A percentile compares a stretch with the other conserved stretches of the same genome.
Conservation (phyloP, 2,329 filamentous ascomycete species). For the Alternaria panax region DNA sequence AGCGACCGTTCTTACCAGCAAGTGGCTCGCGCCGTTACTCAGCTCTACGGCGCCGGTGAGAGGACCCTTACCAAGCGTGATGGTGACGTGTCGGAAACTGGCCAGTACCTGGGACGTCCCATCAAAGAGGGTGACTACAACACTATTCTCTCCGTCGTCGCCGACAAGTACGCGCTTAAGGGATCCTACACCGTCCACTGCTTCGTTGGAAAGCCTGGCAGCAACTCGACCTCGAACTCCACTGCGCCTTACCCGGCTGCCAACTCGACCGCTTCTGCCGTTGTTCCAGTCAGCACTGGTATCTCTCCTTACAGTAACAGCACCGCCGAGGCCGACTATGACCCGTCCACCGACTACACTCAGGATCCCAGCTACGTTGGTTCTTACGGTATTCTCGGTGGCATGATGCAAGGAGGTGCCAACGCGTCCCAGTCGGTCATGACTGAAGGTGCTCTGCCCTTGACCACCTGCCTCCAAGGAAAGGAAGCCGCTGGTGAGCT, state of each 20-base stretch:
- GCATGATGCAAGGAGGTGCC: conserved; percentile 31
- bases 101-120: conserved; percentile 43
- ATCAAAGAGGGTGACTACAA: conserved; percentile 47
- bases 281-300: conserved; percentile 1
- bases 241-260: conserved; percentile 24
- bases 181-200: conserved; percentile 49
- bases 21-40: conserved; percentile 38
- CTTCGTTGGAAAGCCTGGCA: conserved; percentile 42
- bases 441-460: conserved; percentile 42
- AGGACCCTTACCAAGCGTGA: conserved; percentile 41
- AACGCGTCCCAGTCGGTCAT: conserved; percentile 38
- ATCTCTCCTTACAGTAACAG: conserved; percentile 27
- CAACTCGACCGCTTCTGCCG: conserved; percentile 27
- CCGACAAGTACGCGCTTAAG: conserved; percentile 45
- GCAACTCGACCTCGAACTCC: conserved; percentile 35
- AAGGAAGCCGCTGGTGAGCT: conserved; percentile 42
- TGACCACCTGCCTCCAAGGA: conserved; percentile 47
- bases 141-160: conserved; percentile 42
- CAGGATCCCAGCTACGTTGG: conserved; percentile 45
- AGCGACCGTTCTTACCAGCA: conserved; percentile 28
- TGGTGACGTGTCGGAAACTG: conserved; percentile 14
- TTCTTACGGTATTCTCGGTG: conserved; percentile 43
- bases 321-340: conserved; percentile 34
- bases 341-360: conserved; percentile 37
- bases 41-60: conserved; percentile 51